Conservation (phyloP, 108 stramenopile genomes). For the Cyclostephanos tholiformis region DNA sequence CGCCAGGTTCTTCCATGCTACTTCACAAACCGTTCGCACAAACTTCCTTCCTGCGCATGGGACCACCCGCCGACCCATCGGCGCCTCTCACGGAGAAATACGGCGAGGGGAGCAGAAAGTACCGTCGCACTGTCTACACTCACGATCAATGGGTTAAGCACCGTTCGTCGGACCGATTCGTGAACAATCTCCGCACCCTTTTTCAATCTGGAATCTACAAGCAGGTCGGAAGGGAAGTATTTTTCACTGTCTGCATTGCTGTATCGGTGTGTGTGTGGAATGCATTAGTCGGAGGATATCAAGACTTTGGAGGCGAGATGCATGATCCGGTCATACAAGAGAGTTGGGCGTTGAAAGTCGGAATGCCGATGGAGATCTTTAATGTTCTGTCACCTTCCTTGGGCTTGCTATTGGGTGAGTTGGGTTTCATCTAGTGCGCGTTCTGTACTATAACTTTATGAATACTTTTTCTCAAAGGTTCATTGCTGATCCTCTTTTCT, state of each 20-base stretch:
- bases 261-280: conserved; percentile 56
- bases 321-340: conserved; percentile 37
- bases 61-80: conserved; percentile 36
- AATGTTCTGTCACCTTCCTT: conserved; percentile 58
- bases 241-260: conserved; percentile 34
- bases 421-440: not conserved
- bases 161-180: conserved; percentile 60
- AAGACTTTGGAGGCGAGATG: conserved; percentile 46
- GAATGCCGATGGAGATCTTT: conserved; percentile 53
- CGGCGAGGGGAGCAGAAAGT: conserved; percentile 56
- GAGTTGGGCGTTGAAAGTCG: conserved; percentile 24
- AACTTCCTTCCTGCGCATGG: conserved; percentile 24
- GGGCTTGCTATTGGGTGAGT: conserved; percentile 66
- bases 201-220: conserved; percentile 56
- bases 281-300: conserved; percentile 47
- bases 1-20: conserved; percentile 1
- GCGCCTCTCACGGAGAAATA: conserved; percentile 30
- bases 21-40: not conserved
- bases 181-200: conserved; percentile 42
- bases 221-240: conserved; percentile 50
- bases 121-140: conserved; percentile 65
- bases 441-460: not conserved
- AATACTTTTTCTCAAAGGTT: not conserved
- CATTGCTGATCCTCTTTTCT: conserved; percentile 11
- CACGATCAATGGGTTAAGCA: conserved; percentile 70